Base-by-base conservation (phyloP, 2,329 filamentous ascomycete species). In the Cercospora sp. region DNA sequence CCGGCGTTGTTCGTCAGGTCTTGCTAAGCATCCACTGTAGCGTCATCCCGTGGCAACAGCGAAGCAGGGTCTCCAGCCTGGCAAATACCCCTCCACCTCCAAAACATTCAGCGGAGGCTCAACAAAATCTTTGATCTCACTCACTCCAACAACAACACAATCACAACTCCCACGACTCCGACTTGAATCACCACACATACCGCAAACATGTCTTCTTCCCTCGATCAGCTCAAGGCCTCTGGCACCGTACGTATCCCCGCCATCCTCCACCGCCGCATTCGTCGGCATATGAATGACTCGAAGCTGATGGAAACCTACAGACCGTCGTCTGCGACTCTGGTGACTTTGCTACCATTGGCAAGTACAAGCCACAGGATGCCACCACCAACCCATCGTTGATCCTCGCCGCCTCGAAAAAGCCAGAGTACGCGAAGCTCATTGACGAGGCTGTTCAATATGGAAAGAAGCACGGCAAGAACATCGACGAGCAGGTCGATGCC, bases 341-440 rank as follows among this genome's bases (percentile, higher is more conserved):
- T 90, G 91, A 85, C 79, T 82, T 83, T 75, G 81, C 84, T 89
- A 94, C 94, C 83, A 99, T 99, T 82, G 94, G 87, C 87, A 97
- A 98, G 87, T 99, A 99, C 90, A 97, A 97, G 90, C 95, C 95
- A 74, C 94, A 99, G 88, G 95, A 99, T 92, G 95, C 95, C 80
- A 99, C 95, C 82, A 99, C 95, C 86, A 99, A 99, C 90, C 95
- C 95, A 69, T 98, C 95, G 72, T 88, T 99, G 81, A 98, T 99
- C 84, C 91, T 99, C 80, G 94, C 94, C 75, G 95, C 95, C 73
- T 94, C 95, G 80, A 98, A 99, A 89, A 74, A 73, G 70, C 71
- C 73, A 33, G 73, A 75, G 63, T 75, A 74, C 65, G 69, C 71
- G 20, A 73, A 72, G 68, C 73, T 75, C 64, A 73, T 75, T 63